Percentiles rank a stretch among this genome's conserved stretches.
Evolutionary conservation across 2,329 filamentous ascomycete species (phyloP).

Genomic region (Chaetomiaceae sp.): DNA sequence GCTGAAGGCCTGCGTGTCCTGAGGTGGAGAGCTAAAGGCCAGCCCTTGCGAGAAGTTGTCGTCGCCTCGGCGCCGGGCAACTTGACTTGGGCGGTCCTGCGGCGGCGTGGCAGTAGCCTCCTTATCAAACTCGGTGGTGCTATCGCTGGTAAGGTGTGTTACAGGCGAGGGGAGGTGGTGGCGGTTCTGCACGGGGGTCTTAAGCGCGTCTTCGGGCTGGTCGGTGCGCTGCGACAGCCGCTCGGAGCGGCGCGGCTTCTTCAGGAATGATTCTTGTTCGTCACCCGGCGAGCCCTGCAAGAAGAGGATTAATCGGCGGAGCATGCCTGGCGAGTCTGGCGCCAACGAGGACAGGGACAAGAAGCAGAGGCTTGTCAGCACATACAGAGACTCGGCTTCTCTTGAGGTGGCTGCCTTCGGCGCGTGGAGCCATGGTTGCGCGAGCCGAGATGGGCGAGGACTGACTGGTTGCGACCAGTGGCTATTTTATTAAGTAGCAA

Average conservation of each 20-base stretch:
- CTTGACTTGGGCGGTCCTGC: constrained; percentile 51
- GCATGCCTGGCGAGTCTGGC: constrained; percentile 20
- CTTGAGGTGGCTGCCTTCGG: constrained; percentile 81
- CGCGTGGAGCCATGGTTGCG: constrained; percentile 35
- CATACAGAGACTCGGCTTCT: constrained; percentile 55
- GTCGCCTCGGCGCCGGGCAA: constrained; percentile 45
- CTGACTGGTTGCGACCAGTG: background rate
- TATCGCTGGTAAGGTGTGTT: constrained; percentile 53
- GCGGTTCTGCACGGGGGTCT: constrained; percentile 55
- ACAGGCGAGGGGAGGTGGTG: constrained; percentile 75
- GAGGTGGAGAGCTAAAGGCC: constrained; percentile 47
- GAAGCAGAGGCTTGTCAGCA: constrained; percentile 9
- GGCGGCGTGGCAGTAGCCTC: constrained; percentile 67
- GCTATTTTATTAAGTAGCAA: background rate
- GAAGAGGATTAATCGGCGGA: constrained; percentile 25
- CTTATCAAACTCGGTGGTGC: constrained; percentile 58
- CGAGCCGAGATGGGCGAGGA: constrained; percentile 8
- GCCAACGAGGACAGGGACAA: constrained; percentile 19
- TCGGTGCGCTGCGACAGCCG: constrained; percentile 51
- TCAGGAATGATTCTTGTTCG: constrained; percentile 54
- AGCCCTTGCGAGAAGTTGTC: constrained; percentile 41
- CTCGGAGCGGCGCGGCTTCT: constrained; percentile 78
- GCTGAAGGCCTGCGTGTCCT: constrained; percentile 72
- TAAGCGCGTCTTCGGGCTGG: constrained; percentile 32
- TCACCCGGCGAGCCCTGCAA: constrained; percentile 60